Evolutionary conservation across 1,284 basidiomycete species (phyloP), one percentile per base, ranked within the genome.

Genomic region (Puccinia coronata): DNA sequence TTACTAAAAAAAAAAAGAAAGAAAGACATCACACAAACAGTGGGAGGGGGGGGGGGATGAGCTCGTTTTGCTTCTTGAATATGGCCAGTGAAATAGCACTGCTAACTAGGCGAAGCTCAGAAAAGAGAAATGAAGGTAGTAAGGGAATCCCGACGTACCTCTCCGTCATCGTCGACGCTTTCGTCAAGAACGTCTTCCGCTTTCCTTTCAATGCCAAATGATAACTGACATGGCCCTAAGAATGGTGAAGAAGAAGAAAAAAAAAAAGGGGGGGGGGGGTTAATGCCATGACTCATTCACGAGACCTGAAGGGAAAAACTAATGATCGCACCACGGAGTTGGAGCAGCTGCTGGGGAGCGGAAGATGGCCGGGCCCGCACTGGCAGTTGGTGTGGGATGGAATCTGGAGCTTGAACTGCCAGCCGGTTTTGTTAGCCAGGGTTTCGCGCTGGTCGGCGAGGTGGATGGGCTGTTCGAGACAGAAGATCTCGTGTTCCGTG

Each of bases 141-240:
- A n/a, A n/a, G n/a, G n/a, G n/a, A n/a, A n/a, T n/a, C n/a, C n/a
- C n/a, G n/a, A n/a, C n/a, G n/a, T 34, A 74, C 72, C 57, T 61
- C 36, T 74, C 55, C 36, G 51, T 25, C 18, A 36, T 23, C 11
- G n/a, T 41, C 9, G 39, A 61, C 4, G 55, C 34, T 55, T 74
- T 74, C 2, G 31, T 34, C 11, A 72, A 14, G 25, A 53, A 31
- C 49, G n/a, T 34, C 28, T 74, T 74, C 28, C 39, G 20, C 36
- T 61, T 74, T 43, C 72, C 72, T 28, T 41, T 74, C 39, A 74
- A 57, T 23, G 18, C 47, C 39, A 74, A 61, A 28, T 59, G 57
- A 47, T 74, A 74, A 25, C 36, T 74, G 14, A 74, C 72, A 61
- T 74, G 72, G 18, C 72, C 72, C 72, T 74, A 28, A 61, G 59